These are phyloP conservation scores for Trichoderma gracile DNA, from an alignment of 2,329 filamentous ascomycete species.

Conservation along the genomic window DNA sequence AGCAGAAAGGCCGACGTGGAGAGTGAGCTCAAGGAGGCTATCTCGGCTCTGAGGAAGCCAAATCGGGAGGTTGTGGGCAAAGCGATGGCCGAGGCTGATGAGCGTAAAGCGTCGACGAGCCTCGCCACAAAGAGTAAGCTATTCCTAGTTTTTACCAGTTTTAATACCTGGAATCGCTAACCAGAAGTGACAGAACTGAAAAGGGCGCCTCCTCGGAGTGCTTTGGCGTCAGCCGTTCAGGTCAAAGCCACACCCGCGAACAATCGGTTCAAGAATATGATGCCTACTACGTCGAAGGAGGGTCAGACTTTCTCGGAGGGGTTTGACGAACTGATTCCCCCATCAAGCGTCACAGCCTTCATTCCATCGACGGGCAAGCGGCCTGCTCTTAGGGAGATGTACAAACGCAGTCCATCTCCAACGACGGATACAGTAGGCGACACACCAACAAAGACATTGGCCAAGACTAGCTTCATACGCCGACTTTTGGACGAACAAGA, in stretches of 20 bases:
- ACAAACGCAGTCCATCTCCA: slow-evolving; percentile 37
- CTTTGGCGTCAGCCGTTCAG: slow-evolving; percentile 44
- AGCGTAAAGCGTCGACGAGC: slow-evolving; percentile 56
- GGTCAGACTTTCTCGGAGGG: slow-evolving; percentile 30
- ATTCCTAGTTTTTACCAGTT: not conserved
- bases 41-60: slow-evolving; percentile 71
- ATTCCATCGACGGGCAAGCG: slow-evolving; percentile 47
- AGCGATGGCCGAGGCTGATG: slow-evolving; percentile 65
- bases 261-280: slow-evolving; percentile 54
- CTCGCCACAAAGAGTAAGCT: slow-evolving; percentile 53
- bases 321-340: slow-evolving; percentile 39
- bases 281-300: slow-evolving; percentile 39
- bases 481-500: slow-evolving; percentile 35
- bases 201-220: slow-evolving; percentile 41
- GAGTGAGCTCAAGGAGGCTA: slow-evolving; percentile 71
- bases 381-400: slow-evolving; percentile 35
- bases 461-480: slow-evolving; percentile 35
- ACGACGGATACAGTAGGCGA: slow-evolving; percentile 35
- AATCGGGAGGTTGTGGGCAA: slow-evolving; percentile 71
- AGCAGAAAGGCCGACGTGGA: slow-evolving; percentile 68
- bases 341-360: slow-evolving; percentile 41
- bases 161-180: not conserved
- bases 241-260: slow-evolving; percentile 61
- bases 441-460: slow-evolving; percentile 36
- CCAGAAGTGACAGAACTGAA: slow-evolving; percentile 10